Evolutionary conservation across 1,284 basidiomycete genomes (phyloP), one percentile per base, ranked within the genome.

Genomic region (Mycosarcoma mackinlayi): DNA sequence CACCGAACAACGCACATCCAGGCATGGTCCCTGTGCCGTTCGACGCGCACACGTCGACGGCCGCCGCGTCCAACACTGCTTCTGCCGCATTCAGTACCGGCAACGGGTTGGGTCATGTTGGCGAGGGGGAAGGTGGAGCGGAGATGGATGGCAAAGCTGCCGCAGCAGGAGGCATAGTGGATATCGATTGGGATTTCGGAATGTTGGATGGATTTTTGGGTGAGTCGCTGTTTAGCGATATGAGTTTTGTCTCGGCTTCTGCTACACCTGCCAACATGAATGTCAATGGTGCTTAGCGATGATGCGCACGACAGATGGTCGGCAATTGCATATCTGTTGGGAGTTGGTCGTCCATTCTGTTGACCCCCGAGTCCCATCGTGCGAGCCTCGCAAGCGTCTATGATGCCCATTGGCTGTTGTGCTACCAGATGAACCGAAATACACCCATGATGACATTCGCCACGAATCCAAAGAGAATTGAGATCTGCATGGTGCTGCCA

Each of bases 141-240:
- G 47, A 39, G 7, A 25, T 25, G n/a, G 30, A 18, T 25, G 39
- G 23, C n/a, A 11, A 16, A 24, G 31, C 3, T 1, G 54, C 21
- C 8, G 48, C 21, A 23, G 38, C 37, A 1, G 44, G 11, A 16
- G 37, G 21, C 4, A 44, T 35, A 10, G 47, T 57, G 6, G 65
- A 68, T 30, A 54, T 60, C 30, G 58, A 65, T 31, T 66, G 62
- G 68, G 63, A 71, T n/a, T 63, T 70, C 35, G 61, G 67, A 3
- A 70, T 64, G 61, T 38, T 70, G 11, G 69, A 72, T 23, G 63
- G 64, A 6, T 68, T 72, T 31, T 35, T 72, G 2, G 63, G 63
- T 6, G 69, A 72, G 14, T 60, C 55, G 19, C 45, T 72, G 27
- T 72, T 72, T n/a, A 61, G 58, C 51, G 66, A 73, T 48, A 73